Percentiles rank a stretch among this genome's conserved stretches.
phyloP scores from a whole-genome alignment of 2,329 filamentous ascomycete genomes.

The Ilyonectria robusta region DNA sequence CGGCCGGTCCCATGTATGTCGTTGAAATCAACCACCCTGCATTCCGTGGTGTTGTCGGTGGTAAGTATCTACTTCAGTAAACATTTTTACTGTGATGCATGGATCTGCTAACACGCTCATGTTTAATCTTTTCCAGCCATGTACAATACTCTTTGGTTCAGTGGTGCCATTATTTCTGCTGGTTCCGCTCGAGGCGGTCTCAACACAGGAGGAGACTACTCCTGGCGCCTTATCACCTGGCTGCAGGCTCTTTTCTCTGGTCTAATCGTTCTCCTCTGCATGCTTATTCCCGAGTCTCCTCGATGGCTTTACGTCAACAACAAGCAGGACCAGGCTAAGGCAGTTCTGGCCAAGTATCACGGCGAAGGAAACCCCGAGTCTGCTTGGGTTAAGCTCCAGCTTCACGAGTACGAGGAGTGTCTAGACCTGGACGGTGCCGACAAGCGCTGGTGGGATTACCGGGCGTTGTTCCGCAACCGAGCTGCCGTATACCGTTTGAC shows the following conservation, averaged over 20 bases:
- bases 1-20: conserved; percentile 62
- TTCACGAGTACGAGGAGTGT: conserved; percentile 59
- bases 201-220: conserved; percentile 54
- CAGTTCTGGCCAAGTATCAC: conserved; percentile 58
- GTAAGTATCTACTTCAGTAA: conserved; percentile 30
- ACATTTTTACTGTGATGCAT: neutral
- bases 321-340: conserved; percentile 53
- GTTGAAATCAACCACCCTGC: conserved; percentile 63
- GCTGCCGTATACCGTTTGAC: conserved; percentile 58
- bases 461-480: conserved; percentile 59
- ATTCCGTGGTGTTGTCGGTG: conserved; percentile 59
- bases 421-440: conserved; percentile 60
- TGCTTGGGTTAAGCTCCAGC: conserved; percentile 61
- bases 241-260: conserved; percentile 61
- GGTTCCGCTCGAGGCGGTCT: conserved; percentile 62
- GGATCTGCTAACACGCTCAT: neutral
- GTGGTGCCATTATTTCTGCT: conserved; percentile 65
- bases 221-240: conserved; percentile 60
- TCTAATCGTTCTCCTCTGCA: conserved; percentile 53
- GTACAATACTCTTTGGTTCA: conserved; percentile 62
- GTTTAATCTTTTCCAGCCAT: conserved; percentile 36
- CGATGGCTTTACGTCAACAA: conserved; percentile 59
- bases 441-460: conserved; percentile 65
- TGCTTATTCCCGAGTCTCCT: conserved; percentile 59
- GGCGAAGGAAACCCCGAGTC: conserved; percentile 61